Evolutionary conservation across 208 protist species (phyloP).

Genomic region (Trypanosoma melophagium): DNA sequence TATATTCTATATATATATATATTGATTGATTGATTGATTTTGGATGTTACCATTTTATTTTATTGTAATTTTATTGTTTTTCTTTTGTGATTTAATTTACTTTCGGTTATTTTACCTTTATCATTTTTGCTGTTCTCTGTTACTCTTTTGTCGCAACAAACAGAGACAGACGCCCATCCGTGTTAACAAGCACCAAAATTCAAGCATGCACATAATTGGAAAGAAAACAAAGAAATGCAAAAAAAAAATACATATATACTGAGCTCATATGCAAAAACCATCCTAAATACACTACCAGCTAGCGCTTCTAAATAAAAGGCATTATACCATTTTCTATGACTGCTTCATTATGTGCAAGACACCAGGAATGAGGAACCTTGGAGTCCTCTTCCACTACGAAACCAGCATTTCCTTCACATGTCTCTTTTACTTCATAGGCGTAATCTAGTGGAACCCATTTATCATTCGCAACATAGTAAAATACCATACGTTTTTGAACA

Average conservation of each 20-base stretch:
- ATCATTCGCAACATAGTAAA: slow-evolving; percentile 71
- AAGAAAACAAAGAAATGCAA: no score
- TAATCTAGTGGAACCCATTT: slow-evolving; percentile 50
- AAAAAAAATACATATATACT: neutral
- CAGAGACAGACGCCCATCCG: no score
- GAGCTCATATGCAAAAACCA: neutral
- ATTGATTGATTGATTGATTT: neutral
- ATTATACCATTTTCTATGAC: slow-evolving; percentile 55
- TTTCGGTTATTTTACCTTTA: no score
- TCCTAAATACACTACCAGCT: neutral
- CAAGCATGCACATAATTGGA: no score
- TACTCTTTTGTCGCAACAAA: no score
- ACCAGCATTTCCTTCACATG: slow-evolving; percentile 35
- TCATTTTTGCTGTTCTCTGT: no score
- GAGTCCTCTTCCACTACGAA: slow-evolving; percentile 56
- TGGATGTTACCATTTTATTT: no score
- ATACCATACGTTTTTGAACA: slow-evolving; percentile 52
- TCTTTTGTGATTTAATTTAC: no score
- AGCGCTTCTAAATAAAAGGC: slow-evolving; percentile 18
- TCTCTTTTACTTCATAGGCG: slow-evolving; percentile 43
- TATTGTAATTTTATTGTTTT: no score
- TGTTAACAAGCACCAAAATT: no score
- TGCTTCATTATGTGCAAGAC: slow-evolving; percentile 48
- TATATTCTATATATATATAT: slow-evolving; percentile 2
- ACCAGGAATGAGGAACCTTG: slow-evolving; percentile 65